Percentiles rank a stretch among this genome's conserved stretches.
These are phyloP conservation scores for Buxus sempervirens DNA, from an alignment of 164 flowering plant species.

Conservation along the genomic window DNA sequence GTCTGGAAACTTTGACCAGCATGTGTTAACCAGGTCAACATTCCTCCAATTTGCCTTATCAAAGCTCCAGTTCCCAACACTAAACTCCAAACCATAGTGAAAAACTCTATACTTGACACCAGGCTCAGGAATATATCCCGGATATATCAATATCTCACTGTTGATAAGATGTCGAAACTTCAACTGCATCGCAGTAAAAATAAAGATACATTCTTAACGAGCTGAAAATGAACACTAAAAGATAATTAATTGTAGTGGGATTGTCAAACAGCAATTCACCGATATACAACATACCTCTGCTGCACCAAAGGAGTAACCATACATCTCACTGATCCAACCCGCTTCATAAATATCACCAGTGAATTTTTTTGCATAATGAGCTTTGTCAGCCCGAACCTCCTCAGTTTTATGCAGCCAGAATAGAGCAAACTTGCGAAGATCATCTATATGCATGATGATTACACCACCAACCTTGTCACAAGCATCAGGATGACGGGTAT, in stretches of 20 bases:
- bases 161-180: conserved; percentile 65
- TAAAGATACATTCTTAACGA: not conserved
- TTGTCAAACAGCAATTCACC: not conserved
- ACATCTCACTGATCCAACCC: conserved; percentile 99
- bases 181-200: conserved; percentile 52
- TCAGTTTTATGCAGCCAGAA: conserved; percentile 93
- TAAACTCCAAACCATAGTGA: conserved; percentile 83
- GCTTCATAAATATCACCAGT: conserved; percentile 88
- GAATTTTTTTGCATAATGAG: conserved; percentile 73
- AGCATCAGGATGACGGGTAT: conserved; percentile 83
- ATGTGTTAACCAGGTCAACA: conserved; percentile 69
- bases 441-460: conserved; percentile 93
- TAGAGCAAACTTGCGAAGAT: conserved; percentile 77
- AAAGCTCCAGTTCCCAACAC: conserved; percentile 92
- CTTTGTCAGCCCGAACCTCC: conserved; percentile 95
- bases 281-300: conserved; percentile 70
- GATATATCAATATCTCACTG: conserved; percentile 75
- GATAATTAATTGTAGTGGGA: not conserved
- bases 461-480: conserved; percentile 99
- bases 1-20: conserved; percentile 94
- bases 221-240: too few species aligned
- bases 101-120: conserved; percentile 77
- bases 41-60: conserved; percentile 91
- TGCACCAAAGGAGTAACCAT: conserved; percentile 96
- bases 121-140: conserved; percentile 82